A percentile compares a stretch with the other conserved stretches of the same genome.
Evolutionary conservation across 2,329 filamentous ascomycete species (phyloP).

Genomic region (Capronia coronata): DNA sequence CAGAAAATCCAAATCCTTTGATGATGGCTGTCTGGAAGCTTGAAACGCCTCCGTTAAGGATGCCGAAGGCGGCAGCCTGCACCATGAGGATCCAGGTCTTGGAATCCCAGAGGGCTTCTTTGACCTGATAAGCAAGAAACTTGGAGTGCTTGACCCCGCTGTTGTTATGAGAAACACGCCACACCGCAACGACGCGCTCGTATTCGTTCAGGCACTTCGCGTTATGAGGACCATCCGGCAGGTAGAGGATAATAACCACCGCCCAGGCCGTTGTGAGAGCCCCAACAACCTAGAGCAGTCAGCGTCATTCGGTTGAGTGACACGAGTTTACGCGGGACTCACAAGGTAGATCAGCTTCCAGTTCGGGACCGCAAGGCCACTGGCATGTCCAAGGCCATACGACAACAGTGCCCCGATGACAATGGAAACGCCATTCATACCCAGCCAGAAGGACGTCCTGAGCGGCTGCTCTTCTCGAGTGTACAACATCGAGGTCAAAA

Average conservation of each 20-base stretch:
- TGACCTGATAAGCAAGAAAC: slow-evolving; percentile 33
- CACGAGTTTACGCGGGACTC: too few relatives aligned
- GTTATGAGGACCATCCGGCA: slow-evolving; percentile 37
- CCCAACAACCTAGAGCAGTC: too few relatives aligned
- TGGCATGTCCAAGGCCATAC: not conserved
- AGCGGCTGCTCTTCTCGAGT: not conserved
- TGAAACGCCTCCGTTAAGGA: slow-evolving; percentile 43
- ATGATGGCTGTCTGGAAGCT: slow-evolving; percentile 36
- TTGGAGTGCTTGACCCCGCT: slow-evolving; percentile 47
- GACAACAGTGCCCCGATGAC: not conserved
- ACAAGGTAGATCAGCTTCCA: not conserved
- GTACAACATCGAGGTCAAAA: not conserved
- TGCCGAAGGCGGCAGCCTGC: slow-evolving; percentile 40
- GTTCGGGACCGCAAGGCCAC: not conserved
- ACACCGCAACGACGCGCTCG: slow-evolving; percentile 6
- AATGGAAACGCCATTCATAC: not conserved
- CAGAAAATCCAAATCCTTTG: slow-evolving; percentile 3
- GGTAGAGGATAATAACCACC: slow-evolving; percentile 30
- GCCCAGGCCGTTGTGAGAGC: slow-evolving; percentile 7
- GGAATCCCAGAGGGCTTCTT: slow-evolving; percentile 38
- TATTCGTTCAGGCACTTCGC: too few relatives aligned
- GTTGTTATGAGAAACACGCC: slow-evolving; percentile 20
- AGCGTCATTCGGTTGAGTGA: too few relatives aligned
- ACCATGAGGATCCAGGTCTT: slow-evolving; percentile 35
- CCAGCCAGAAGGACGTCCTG: not conserved